A percentile compares a stretch with the other conserved stretches of the same genome.
Conservation (phyloP, 495 filamentous ascomycete species). For the Cercophora sp. region DNA sequence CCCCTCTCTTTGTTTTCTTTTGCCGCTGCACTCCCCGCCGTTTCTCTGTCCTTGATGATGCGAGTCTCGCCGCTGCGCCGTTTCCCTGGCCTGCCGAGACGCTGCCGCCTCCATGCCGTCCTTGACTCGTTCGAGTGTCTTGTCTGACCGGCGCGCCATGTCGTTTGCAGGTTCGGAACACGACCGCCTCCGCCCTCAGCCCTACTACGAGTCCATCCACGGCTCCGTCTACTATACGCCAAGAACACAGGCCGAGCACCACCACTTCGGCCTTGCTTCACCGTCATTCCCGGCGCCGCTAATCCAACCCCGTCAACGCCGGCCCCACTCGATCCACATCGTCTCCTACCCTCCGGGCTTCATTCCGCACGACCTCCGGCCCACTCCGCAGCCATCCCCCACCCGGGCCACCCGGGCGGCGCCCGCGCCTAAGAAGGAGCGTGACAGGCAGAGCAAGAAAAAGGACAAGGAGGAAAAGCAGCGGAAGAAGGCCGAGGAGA, state of each 20-base stretch:
- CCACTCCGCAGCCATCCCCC: conserved; percentile 19
- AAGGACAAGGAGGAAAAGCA: conserved; percentile 21
- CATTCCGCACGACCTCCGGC: conserved; percentile 45
- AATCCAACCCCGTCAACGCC: conserved; percentile 47
- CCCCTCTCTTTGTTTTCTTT: conserved; percentile 5
- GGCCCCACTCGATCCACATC: conserved; percentile 55
- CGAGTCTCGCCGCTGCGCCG: conserved; percentile 1
- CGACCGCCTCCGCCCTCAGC: conserved; percentile 29
- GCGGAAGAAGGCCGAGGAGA: conserved; percentile 24
- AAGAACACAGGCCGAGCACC: conserved; percentile 24
- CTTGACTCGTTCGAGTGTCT: neutral
- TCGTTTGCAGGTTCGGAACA: conserved; percentile 27
- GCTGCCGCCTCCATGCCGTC: conserved; percentile 10
- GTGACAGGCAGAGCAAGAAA: conserved; percentile 25
- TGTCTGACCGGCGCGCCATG: conserved; percentile 26
- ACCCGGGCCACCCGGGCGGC: no score
- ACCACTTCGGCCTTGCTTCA: conserved; percentile 20
- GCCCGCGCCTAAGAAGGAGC: conserved; percentile 16
- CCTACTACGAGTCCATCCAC: conserved; percentile 34
- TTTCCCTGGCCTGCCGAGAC: conserved; percentile 1
- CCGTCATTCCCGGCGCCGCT: conserved; percentile 43
- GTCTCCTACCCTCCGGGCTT: conserved; percentile 50
- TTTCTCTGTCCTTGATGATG: neutral
- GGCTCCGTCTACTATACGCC: conserved; percentile 42
- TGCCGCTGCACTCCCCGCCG: neutral